Evolutionary conservation across 164 flowering plant species (phyloP).

Genomic region (Magnolia officinalis): DNA sequence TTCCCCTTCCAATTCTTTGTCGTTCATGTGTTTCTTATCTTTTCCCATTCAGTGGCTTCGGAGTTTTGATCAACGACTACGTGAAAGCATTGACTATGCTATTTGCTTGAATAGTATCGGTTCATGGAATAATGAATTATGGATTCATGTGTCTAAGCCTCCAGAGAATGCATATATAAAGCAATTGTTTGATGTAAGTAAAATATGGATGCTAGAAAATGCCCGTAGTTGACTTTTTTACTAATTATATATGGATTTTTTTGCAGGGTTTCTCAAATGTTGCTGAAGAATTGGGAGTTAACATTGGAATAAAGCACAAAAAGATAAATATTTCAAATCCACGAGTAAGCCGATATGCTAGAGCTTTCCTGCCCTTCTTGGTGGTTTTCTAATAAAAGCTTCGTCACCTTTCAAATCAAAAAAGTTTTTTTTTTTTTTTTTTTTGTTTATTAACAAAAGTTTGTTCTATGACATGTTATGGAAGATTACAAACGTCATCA

Average conservation of each 20-base stretch:
- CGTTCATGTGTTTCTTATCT: constrained; percentile 3
- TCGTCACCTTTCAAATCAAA: too few relatives aligned
- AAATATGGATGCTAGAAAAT: background rate
- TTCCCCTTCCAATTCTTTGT: constrained; percentile 7
- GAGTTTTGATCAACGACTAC: constrained; percentile 87
- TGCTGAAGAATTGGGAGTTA: constrained; percentile 70
- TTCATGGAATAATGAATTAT: constrained; percentile 60
- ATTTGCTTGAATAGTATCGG: constrained; percentile 95
- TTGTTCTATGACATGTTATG: too few relatives aligned
- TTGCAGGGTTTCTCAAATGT: constrained; percentile 72
- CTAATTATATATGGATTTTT: constrained; percentile 7
- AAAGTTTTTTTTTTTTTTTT: too few relatives aligned
- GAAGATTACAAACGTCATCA: too few relatives aligned
- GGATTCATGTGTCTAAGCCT: constrained; percentile 96
- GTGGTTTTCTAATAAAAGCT: too few relatives aligned
- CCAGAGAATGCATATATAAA: constrained; percentile 93
- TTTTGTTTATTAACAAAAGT: too few relatives aligned
- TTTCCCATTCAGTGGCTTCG: constrained; percentile 71
- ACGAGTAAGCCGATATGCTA: constrained; percentile 59
- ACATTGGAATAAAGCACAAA: constrained; percentile 89
- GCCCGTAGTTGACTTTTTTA: constrained; percentile 10
- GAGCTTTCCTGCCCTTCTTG: background rate
- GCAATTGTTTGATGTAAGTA: constrained; percentile 78
- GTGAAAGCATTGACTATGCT: constrained; percentile 96
- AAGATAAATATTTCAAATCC: constrained; percentile 93